phyloP scores from a whole-genome alignment of 805 yeast genomes.

The Metschnikowia peoriensis region DNA sequence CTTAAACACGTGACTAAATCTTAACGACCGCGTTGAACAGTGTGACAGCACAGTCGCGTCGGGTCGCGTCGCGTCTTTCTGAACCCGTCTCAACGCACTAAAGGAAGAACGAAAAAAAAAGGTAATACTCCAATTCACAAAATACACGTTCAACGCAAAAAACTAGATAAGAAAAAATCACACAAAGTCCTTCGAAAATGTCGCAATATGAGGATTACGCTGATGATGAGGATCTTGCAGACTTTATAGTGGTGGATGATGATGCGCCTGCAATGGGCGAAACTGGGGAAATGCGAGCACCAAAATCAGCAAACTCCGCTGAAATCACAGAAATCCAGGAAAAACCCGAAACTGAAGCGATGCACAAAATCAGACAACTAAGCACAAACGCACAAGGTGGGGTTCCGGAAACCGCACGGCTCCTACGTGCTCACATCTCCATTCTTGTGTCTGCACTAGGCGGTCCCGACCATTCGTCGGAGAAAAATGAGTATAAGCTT shows the following conservation, averaged over 20 bases:
- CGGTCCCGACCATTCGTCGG: conserved; percentile 71
- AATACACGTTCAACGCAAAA: background rate
- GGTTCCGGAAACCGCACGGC: conserved; percentile 35
- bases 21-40: no score
- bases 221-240: conserved; percentile 31
- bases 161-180: background rate
- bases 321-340: background rate
- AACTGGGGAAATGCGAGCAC: background rate
- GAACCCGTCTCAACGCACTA: conserved; percentile 2
- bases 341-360: background rate
- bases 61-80: background rate
- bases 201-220: conserved; percentile 5
- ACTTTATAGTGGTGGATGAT: conserved; percentile 35
- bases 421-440: conserved; percentile 70
- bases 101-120: background rate
- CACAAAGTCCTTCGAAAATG: background rate
- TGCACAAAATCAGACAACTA: conserved; percentile 14
- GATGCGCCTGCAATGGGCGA: background rate
- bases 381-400: conserved; percentile 29
- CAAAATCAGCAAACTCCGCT: background rate
- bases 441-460: conserved; percentile 87
- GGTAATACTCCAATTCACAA: background rate
- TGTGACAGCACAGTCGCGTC: background rate
- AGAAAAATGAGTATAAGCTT: conserved; percentile 60
- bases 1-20: no score